Conservation (phyloP, 208 protist species). For the Naegleria gruberi region DNA sequence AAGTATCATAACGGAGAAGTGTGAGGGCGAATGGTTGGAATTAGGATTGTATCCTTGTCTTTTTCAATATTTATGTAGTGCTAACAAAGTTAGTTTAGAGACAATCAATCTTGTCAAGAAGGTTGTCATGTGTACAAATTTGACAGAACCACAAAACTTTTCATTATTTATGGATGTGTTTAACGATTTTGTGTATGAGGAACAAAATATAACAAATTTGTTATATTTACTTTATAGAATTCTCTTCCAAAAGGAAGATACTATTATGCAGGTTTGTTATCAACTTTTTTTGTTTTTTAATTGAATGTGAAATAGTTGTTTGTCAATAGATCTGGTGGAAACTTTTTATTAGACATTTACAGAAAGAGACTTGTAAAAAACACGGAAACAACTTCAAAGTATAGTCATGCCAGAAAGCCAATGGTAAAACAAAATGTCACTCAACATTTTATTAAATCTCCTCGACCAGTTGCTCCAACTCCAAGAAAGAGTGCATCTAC, state of each 20-base stretch:
- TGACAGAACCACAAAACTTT: background rate
- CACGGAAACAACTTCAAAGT: background rate
- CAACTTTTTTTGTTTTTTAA: too few relatives aligned
- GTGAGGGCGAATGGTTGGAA: background rate
- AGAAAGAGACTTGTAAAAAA: background rate
- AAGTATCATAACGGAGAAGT: background rate
- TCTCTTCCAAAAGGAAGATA: background rate
- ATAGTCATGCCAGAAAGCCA: background rate
- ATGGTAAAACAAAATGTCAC: background rate
- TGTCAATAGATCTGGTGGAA: background rate
- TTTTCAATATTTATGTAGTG: background rate
- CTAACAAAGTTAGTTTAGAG: background rate
- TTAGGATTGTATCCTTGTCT: background rate
- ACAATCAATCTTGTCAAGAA: background rate
- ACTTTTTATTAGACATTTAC: background rate
- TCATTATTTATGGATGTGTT: background rate
- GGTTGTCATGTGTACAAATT: background rate
- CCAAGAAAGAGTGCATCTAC: background rate
- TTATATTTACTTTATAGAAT: background rate
- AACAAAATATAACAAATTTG: background rate
- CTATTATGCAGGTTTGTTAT: background rate
- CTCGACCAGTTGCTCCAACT: background rate
- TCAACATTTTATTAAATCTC: background rate
- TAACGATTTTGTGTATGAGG: constrained; percentile 2
- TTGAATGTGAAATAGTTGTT: background rate